phyloP scores from a whole-genome alignment of 345 rosid species.

The Gossypium ekmanianum region DNA sequence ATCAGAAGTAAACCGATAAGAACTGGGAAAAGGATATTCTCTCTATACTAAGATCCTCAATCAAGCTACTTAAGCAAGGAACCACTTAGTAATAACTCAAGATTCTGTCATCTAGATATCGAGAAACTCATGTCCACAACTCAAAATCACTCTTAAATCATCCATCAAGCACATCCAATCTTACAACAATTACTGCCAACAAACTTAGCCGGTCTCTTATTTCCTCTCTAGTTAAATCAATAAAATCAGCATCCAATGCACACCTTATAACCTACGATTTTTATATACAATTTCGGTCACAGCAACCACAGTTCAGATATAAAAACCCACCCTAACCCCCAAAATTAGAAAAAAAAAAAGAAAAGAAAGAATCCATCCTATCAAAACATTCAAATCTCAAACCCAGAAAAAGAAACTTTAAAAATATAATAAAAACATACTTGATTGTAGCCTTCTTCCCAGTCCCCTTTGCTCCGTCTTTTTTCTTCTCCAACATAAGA shows the following conservation, averaged over 20 bases:
- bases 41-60: not conserved
- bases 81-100: not conserved
- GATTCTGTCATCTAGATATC: not conserved
- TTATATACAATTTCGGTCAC: not conserved
- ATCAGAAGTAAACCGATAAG: not conserved
- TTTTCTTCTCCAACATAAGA: slow-evolving; percentile 67
- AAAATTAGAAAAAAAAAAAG: too few species aligned
- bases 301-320: not conserved
- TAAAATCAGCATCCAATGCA: not conserved
- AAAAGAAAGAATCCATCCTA: not conserved
- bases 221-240: not conserved
- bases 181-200: not conserved
- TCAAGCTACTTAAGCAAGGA: not conserved
- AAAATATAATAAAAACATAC: slow-evolving; percentile 12
- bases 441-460: slow-evolving; percentile 19
- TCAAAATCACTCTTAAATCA: not conserved
- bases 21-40: not conserved
- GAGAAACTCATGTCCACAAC: not conserved
- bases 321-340: not conserved
- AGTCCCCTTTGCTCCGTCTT: slow-evolving; percentile 17
- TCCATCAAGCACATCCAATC: not conserved
- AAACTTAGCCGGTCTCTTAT: not conserved
- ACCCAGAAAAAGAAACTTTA: not conserved
- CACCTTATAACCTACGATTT: not conserved
- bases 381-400: not conserved